phyloP scores from a whole-genome alignment of 495 filamentous ascomycete genomes.

The Neurospora africana region DNA sequence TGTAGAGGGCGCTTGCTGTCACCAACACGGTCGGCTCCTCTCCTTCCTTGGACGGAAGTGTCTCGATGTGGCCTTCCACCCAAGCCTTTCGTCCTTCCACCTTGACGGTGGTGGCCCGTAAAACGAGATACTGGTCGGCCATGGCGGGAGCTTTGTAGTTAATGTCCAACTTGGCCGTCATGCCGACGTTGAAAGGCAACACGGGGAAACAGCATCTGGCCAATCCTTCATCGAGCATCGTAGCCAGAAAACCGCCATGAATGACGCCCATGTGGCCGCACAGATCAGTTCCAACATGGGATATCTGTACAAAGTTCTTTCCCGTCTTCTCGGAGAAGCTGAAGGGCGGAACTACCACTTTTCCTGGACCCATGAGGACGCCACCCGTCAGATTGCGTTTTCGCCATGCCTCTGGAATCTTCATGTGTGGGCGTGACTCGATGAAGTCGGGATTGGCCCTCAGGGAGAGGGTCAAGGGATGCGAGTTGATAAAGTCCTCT shows the following conservation, averaged over 20 bases:
- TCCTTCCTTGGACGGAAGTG: conserved; percentile 44
- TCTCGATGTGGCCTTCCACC: conserved; percentile 87
- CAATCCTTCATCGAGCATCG: conserved; percentile 83
- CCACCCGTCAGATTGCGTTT: conserved; percentile 73
- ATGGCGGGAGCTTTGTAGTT: conserved; percentile 74
- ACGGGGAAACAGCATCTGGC: conserved; percentile 86
- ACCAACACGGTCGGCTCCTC: conserved; percentile 22
- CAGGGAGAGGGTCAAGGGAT: conserved; percentile 59
- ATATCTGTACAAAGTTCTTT: conserved; percentile 60
- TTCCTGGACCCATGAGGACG: conserved; percentile 62
- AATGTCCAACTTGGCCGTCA: conserved; percentile 86
- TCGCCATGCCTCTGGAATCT: conserved; percentile 58
- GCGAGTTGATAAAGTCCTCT: conserved; percentile 61
- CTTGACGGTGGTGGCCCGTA: conserved; percentile 72
- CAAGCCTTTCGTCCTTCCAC: conserved; percentile 94
- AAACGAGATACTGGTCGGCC: conserved; percentile 66
- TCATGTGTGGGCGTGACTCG: conserved; percentile 79
- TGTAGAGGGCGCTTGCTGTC: conserved; percentile 61
- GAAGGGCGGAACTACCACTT: conserved; percentile 72
- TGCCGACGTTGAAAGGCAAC: conserved; percentile 75
- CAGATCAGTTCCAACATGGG: conserved; percentile 69
- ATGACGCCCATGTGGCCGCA: conserved; percentile 90
- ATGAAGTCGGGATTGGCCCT: conserved; percentile 55
- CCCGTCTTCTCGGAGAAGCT: conserved; percentile 63
- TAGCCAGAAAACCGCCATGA: conserved; percentile 85